Base-by-base conservation (phyloP, 2,329 filamentous ascomycete genomes). In the Eurotiales sp. region DNA sequence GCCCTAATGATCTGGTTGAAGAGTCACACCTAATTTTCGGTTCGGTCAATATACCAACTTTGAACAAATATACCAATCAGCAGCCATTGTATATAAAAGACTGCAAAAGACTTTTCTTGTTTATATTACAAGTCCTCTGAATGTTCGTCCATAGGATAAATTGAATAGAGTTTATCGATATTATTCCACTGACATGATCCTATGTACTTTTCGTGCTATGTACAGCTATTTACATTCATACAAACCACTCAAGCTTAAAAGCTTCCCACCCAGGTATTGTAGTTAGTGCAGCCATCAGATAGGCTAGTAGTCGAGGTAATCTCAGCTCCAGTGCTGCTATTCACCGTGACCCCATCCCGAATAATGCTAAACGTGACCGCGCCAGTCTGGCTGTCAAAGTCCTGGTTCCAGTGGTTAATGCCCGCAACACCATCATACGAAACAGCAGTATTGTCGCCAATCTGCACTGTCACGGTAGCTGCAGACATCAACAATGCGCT, bases 371-470 rank as follows among this genome's bases (percentile, higher is more conserved):
- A 55, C 5, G 22, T 56, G 22, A 70, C 67, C 1, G 48, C 40
- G 0, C 67, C 67, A 3, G 56, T 59, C 48, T 64, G 61, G 8
- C 59, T 61, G 27, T 64, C 56, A 46, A 69, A 68, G 7, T 63
- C 59, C n/a, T 67, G 58, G 7, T 58, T 67, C 46, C 63, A 66
- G 50, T 69, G 64, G 39, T 66, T 66, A 39, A 69, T 50, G 19
- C 63, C 67, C 11, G 46, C 41, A 8, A 59, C 50, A 7, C 52
- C 49, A 2, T 46, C 32, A 11, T 60, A 65, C 23, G 54, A 46
- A 2, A 61, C 63, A 3, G 59, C 56, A 3, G 46, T n/a, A 17
- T 51, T 55, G 10, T 48, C 32, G 4, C 66, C 67, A 46, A 70
- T 67, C 34, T 63, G 61, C 12, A 68, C 59, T 36, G 53, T 49